Conservation (phyloP, 2,329 filamentous ascomycete species). For the Paecilomyces sp. region DNA sequence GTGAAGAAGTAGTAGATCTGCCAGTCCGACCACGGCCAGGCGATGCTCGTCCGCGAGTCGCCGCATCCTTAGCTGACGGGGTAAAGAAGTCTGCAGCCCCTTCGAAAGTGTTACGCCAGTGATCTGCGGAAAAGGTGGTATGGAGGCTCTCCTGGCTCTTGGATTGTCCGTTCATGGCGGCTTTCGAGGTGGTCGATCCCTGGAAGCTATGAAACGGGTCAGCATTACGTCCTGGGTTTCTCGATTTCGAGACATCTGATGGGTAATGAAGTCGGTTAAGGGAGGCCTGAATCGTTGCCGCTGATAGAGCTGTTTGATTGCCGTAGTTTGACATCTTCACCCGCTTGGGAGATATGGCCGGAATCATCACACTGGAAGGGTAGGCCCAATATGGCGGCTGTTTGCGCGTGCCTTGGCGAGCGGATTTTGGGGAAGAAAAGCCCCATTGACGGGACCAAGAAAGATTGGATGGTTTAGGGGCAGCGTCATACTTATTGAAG, state of each 20-base stretch:
- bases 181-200: slow-evolving; percentile 8
- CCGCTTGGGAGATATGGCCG: slow-evolving; percentile 8
- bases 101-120: slow-evolving; percentile 33
- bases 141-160: slow-evolving; percentile 27
- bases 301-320: neutral
- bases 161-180: slow-evolving; percentile 10
- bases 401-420: slow-evolving; percentile 6
- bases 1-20: slow-evolving; percentile 8
- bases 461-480: slow-evolving; percentile 6
- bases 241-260: neutral
- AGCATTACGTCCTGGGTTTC: slow-evolving; percentile 1
- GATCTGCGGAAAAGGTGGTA: slow-evolving; percentile 35
- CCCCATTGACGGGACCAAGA: slow-evolving; percentile 12
- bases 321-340: neutral
- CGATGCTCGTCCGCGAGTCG: slow-evolving; percentile 10
- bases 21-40: slow-evolving; percentile 10
- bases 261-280: neutral
- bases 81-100: slow-evolving; percentile 28
- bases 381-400: slow-evolving; percentile 17
- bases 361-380: slow-evolving; percentile 14
- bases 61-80: slow-evolving; percentile 14
- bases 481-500: slow-evolving; percentile 11
- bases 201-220: slow-evolving; percentile 3
- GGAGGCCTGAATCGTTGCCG: neutral
- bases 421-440: slow-evolving; percentile 5